These are phyloP conservation scores for Apophysomyces sp. DNA, from an alignment of 371 early-diverging fungal genomes.

Conservation along the genomic window DNA sequence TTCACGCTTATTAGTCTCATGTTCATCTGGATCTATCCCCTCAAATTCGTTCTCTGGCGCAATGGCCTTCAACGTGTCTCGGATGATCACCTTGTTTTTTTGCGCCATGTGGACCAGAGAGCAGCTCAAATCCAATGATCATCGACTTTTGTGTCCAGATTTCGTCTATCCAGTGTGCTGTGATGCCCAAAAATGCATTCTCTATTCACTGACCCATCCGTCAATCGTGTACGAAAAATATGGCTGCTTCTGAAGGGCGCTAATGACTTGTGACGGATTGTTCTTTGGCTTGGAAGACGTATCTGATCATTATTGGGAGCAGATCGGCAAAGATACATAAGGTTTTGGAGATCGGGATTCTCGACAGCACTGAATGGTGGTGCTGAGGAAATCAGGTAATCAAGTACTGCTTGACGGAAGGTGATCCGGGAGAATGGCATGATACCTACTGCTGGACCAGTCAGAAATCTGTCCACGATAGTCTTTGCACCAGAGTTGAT, in stretches of 20 bases:
- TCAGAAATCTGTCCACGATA: no score
- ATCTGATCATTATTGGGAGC: neutral
- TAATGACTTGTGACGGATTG: neutral
- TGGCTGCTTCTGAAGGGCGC: neutral
- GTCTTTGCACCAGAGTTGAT: no score
- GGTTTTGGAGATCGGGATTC: neutral
- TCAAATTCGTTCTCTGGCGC: no score
- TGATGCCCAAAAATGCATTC: slow-evolving; percentile 15
- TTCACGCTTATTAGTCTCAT: neutral
- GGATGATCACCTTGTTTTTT: no score
- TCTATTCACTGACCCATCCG: slow-evolving; percentile 19
- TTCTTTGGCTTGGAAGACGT: neutral
- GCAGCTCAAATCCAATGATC: slow-evolving; percentile 15
- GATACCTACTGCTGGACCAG: no score
- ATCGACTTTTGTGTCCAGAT: slow-evolving; percentile 15
- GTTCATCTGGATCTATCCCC: no score
- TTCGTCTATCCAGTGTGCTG: slow-evolving; percentile 22
- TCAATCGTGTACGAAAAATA: slow-evolving; percentile 15
- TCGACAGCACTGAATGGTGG: neutral
- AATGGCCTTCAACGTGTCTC: no score
- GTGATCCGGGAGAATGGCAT: no score
- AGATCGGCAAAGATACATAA: neutral
- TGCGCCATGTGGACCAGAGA: slow-evolving; percentile 14
- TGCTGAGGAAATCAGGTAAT: no score
- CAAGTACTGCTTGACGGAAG: no score